A percentile compares a stretch with the other conserved stretches of the same genome.
These are phyloP conservation scores for Trametes gibbosa DNA, from an alignment of 768 basidiomycete species.

Conservation along the genomic window DNA sequence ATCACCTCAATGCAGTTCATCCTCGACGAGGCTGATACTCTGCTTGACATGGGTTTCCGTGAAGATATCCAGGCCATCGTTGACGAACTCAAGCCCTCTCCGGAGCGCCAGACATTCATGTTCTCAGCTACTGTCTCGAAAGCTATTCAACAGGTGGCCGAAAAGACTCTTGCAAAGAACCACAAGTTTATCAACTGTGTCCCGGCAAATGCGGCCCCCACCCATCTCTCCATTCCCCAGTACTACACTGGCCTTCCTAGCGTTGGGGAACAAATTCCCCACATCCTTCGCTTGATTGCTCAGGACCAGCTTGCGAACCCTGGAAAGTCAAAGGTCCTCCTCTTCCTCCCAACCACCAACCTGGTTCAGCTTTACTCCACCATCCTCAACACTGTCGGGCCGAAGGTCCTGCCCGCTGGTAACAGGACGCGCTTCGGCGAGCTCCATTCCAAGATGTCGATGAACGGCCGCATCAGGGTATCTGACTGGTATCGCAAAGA, in stretches of 20 bases:
- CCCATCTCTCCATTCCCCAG: slow-evolving; percentile 77
- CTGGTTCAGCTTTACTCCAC: slow-evolving; percentile 74
- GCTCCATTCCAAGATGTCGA: slow-evolving; percentile 75
- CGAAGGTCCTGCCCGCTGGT: slow-evolving; percentile 48
- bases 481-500: slow-evolving; percentile 62
- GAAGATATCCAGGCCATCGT: slow-evolving; percentile 78
- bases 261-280: slow-evolving; percentile 69
- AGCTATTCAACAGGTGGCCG: slow-evolving; percentile 69
- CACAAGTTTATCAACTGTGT: slow-evolving; percentile 77
- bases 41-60: slow-evolving; percentile 91
- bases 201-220: slow-evolving; percentile 55
- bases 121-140: slow-evolving; percentile 86
- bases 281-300: slow-evolving; percentile 74
- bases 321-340: slow-evolving; percentile 65
- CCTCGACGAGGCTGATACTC: slow-evolving; percentile 89
- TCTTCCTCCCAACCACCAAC: slow-evolving; percentile 86
- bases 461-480: slow-evolving; percentile 52
- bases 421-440: slow-evolving; percentile 61
- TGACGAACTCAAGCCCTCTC: slow-evolving; percentile 53
- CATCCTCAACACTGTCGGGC: slow-evolving; percentile 51
- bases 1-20: slow-evolving; percentile 53
- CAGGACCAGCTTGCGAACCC: slow-evolving; percentile 83
- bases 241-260: slow-evolving; percentile 72
- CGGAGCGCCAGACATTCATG: slow-evolving; percentile 84
- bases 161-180: slow-evolving; percentile 52